These are phyloP conservation scores for Begonia fuchsioides DNA, from an alignment of 306 rosid species.

Conservation along the genomic window DNA sequence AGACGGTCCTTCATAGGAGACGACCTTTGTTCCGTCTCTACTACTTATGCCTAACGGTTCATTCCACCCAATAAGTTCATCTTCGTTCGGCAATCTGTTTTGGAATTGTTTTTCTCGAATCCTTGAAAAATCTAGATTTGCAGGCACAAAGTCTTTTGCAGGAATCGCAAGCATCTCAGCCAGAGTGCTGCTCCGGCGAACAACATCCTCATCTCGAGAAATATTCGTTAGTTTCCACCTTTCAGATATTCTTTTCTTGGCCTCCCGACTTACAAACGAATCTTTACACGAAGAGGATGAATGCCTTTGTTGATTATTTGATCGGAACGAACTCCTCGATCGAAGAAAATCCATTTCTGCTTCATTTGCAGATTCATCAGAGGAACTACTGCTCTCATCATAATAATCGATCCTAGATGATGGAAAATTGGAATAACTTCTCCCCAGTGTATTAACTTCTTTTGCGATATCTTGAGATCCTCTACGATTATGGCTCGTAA, in stretches of 20 bases:
- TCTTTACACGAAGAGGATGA: slow-evolving; percentile 43
- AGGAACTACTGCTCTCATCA: slow-evolving; percentile 62
- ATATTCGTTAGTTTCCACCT: slow-evolving; percentile 79
- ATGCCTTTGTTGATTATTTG: slow-evolving; percentile 28
- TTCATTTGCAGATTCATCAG: slow-evolving; percentile 47
- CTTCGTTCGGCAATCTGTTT: slow-evolving; percentile 25
- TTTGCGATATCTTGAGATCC: slow-evolving; percentile 68
- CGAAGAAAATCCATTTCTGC: slow-evolving; percentile 26
- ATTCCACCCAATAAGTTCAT: slow-evolving; percentile 26
- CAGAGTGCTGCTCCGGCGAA: slow-evolving; percentile 62
- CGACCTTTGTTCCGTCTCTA: slow-evolving; percentile 90
- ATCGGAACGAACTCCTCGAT: slow-evolving; percentile 25
- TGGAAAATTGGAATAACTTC: slow-evolving; percentile 16
- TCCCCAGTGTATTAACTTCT: slow-evolving; percentile 65
- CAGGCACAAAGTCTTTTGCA: slow-evolving; percentile 31
- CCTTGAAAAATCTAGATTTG: slow-evolving; percentile 19
- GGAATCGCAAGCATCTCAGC: slow-evolving; percentile 87
- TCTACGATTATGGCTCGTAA: slow-evolving; percentile 36
- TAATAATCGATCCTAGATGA: slow-evolving; percentile 44
- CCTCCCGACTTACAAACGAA: slow-evolving; percentile 80
- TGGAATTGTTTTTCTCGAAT: slow-evolving; percentile 18
- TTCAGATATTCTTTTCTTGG: slow-evolving; percentile 83
- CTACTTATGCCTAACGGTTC: slow-evolving; percentile 95
- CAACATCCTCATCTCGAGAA: slow-evolving; percentile 32
- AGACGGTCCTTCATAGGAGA: slow-evolving; percentile 29